phyloP scores from a whole-genome alignment of 2,329 filamentous ascomycete genomes.

The Harringtonia aguacate region DNA sequence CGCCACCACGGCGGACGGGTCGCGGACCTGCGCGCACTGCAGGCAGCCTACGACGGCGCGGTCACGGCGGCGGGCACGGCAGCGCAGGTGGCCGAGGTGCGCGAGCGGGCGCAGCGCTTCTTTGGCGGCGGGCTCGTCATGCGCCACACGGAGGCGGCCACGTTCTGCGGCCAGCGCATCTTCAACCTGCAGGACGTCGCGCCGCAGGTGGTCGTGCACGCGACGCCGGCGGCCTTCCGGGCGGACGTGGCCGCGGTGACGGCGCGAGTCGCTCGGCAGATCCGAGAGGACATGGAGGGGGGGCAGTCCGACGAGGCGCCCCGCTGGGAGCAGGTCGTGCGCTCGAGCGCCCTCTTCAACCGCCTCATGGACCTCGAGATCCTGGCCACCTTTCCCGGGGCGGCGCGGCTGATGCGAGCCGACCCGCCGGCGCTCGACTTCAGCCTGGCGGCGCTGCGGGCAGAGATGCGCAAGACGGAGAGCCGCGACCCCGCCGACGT shows the following conservation, averaged over 20 bases:
- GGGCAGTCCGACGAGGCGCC: not conserved
- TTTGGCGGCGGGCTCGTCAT: constrained; percentile 12
- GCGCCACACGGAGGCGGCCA: constrained; percentile 13
- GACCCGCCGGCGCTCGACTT: constrained; percentile 54
- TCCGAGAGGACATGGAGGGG: constrained; percentile 3
- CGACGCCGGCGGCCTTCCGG: constrained; percentile 20
- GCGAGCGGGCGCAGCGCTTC: constrained; percentile 6
- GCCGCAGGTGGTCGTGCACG: constrained; percentile 9
- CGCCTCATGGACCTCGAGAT: constrained; percentile 12
- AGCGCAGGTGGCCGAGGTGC: constrained; percentile 9
- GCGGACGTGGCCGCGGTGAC: constrained; percentile 21
- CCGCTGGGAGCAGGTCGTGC: constrained; percentile 13
- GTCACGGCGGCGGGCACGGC: constrained; percentile 10
- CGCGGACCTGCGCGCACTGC: constrained; percentile 7
- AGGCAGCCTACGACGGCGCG: constrained; percentile 11
- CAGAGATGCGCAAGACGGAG: constrained; percentile 8
- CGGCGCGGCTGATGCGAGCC: constrained; percentile 42
- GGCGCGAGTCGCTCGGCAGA: constrained; percentile 13
- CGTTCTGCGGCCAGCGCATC: constrained; percentile 11
- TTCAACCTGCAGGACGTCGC: constrained; percentile 11
- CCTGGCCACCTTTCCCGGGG: constrained; percentile 13
- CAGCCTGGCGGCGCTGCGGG: constrained; percentile 50
- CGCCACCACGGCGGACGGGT: constrained; percentile 8
- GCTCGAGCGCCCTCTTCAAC: constrained; percentile 11
- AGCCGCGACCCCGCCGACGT: constrained; percentile 9